Percentiles rank a stretch among this genome's conserved stretches.
Evolutionary conservation across 2,329 filamentous ascomycete genomes (phyloP).

Genomic region (Fusarium guadeloupense): DNA sequence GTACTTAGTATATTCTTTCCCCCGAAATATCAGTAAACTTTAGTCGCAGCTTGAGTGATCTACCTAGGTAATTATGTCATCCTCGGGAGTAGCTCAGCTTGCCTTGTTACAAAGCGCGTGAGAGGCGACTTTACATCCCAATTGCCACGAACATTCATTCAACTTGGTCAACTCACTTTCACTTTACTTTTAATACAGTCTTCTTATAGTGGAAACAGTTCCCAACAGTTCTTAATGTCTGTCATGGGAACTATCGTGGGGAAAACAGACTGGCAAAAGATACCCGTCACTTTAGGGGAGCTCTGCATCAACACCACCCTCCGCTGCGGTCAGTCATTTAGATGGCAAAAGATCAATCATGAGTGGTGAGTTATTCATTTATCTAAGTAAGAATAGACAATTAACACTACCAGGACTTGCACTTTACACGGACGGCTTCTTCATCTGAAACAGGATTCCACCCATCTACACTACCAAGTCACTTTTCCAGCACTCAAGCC

Average conservation of each 20-base stretch:
- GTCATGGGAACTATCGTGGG: constrained; percentile 56
- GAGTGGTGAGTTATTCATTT: constrained; percentile 71
- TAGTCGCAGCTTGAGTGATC: no score
- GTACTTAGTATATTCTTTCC: no score
- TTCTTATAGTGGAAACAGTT: no score
- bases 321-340: constrained; percentile 94
- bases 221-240: constrained; percentile 44
- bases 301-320: constrained; percentile 94
- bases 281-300: constrained; percentile 84
- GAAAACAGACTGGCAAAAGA: constrained; percentile 83
- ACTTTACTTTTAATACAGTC: no score
- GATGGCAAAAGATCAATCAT: constrained; percentile 87
- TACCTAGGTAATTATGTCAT: no score
- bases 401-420: constrained; percentile 68
- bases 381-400: background rate
- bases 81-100: background rate
- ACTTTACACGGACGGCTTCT: constrained; percentile 86
- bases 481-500: constrained; percentile 60
- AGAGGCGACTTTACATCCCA: constrained; percentile 16
- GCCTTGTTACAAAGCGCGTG: constrained; percentile 9
- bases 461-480: constrained; percentile 81
- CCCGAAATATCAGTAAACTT: no score
- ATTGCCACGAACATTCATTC: constrained; percentile 9
- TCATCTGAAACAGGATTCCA: constrained; percentile 82
- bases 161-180: constrained; percentile 7